A percentile compares a stretch with the other conserved stretches of the same genome.
Conservation (phyloP, 257 asterid genomes). For the Nyctanthes arbortristis region DNA sequence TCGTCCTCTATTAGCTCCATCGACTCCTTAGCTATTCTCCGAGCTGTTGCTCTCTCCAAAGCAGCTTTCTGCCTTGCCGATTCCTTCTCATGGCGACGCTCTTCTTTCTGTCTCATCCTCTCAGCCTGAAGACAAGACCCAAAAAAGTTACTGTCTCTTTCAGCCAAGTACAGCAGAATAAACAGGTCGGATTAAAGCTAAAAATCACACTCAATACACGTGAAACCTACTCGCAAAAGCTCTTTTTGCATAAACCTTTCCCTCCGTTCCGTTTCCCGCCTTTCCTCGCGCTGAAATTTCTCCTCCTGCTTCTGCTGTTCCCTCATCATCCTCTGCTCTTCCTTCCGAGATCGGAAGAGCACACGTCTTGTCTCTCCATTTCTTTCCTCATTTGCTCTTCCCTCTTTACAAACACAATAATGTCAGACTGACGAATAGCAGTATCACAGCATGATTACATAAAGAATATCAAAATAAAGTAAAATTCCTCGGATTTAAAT, state of each 20-base stretch:
- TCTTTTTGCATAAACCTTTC: slow-evolving; percentile 92
- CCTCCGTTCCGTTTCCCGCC: slow-evolving; percentile 96
- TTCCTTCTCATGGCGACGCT: slow-evolving; percentile 77
- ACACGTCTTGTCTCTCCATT: slow-evolving; percentile 95
- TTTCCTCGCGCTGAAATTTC: slow-evolving; percentile 93
- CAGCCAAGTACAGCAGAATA: slow-evolving; percentile 19
- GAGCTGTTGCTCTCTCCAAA: slow-evolving; percentile 88
- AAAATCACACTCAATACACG: slow-evolving; percentile 3
- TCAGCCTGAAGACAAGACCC: slow-evolving; percentile 64
- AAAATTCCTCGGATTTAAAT: slow-evolving; percentile 15
- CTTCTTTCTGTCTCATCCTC: slow-evolving; percentile 92
- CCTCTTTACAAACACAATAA: slow-evolving; percentile 46
- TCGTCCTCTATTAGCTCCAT: slow-evolving; percentile 97
- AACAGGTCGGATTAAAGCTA: neutral
- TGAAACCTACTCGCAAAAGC: slow-evolving; percentile 60
- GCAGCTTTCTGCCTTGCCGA: slow-evolving; percentile 86
- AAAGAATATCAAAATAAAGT: neutral
- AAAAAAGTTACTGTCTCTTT: slow-evolving; percentile 7
- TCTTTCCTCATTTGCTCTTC: slow-evolving; percentile 96
- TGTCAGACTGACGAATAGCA: slow-evolving; percentile 29
- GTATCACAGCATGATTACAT: neutral
- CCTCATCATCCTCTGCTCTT: slow-evolving; percentile 73
- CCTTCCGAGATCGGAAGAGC: slow-evolving; percentile 83
- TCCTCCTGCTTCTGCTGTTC: slow-evolving; percentile 92
- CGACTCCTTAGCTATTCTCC: slow-evolving; percentile 91